Evolutionary conservation across 208 protist genomes (phyloP).

Genomic region (Trypanosoma conorhini): DNA sequence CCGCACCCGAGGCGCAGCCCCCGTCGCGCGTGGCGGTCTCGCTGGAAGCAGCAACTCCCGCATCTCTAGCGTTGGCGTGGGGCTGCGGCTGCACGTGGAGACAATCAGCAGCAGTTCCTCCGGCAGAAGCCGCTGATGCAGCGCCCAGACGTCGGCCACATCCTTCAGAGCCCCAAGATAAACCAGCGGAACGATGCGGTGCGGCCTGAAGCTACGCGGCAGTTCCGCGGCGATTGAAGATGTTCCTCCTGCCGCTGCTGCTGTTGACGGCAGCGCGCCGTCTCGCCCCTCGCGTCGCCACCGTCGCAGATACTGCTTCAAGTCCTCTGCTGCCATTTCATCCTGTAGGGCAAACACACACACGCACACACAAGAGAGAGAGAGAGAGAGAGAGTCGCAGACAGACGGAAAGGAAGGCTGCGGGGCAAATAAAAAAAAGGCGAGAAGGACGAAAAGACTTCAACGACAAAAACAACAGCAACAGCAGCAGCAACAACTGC

Average conservation of each 20-base stretch:
- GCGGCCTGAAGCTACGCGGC: constrained; percentile 41
- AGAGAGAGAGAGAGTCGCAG: neutral
- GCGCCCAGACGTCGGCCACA: constrained; percentile 32
- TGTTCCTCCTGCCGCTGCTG: neutral
- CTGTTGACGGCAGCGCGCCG: neutral
- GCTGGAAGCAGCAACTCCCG: constrained; percentile 20
- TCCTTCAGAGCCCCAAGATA: constrained; percentile 57
- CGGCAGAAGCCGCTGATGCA: constrained; percentile 29
- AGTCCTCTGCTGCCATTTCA: constrained; percentile 1
- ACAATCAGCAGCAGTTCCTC: constrained; percentile 43
- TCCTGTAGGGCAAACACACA: neutral
- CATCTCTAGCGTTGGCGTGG: constrained; percentile 25
- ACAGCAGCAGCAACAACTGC: neutral
- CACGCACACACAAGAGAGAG: neutral
- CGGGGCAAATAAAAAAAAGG: neutral
- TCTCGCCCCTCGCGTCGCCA: constrained; percentile 12
- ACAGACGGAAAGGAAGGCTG: neutral
- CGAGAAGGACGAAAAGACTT: neutral
- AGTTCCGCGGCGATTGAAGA: neutral
- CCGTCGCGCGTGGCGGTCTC: neutral
- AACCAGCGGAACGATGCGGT: constrained; percentile 54
- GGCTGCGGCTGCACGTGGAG: constrained; percentile 27
- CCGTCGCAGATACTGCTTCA: constrained; percentile 7
- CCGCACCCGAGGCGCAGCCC: neutral
- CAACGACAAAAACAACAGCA: neutral